Evolutionary conservation across 352 stramenopile species (phyloP), one percentile per base, ranked within the genome.

Genomic region (Phytophthora lateralis): DNA sequence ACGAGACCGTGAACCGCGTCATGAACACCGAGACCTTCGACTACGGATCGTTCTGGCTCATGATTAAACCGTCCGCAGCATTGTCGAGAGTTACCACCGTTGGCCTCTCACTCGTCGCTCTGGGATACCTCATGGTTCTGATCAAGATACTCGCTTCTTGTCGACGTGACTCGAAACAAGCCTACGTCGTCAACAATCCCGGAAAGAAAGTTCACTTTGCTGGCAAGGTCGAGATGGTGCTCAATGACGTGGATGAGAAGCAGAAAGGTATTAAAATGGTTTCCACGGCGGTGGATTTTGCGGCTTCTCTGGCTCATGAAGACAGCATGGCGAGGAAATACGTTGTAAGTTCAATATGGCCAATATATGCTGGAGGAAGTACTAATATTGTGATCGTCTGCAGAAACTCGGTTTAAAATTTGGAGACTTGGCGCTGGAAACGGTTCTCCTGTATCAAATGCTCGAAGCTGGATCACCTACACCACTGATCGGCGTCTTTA

Each of bases 11-110:
- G 20, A 73, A 70, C 17, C 34, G 32, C 10, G 24, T 76, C 27
- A 73, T 73, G 63, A 9, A 52, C 24, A 76, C 63, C 0, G 37
- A 60, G 20, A 37, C 18, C 3, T 60, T 68, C 21, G 63, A 76
- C 9, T 42, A 45, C 14, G 63, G 68, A 0, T 58, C 48, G 0
- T 77, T 77, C n/a, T 77, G 64, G 68, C 32, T 66, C 1, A 21
- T 71, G 2, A 34, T 67, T 7, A 38, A 67, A 7, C 39, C 34
- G 17, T 45, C 44, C 2, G 2, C 29, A 14, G 45, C 48, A 1
- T 15, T 75, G 1, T 21, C 63, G 7, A 30, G 49, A 1, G 38
- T 58, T 6, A 42, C 54, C 1, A 15, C 48, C 0, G n/a, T 60
- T 10, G 43, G 56, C 8, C 34, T 75, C 2, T 55, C 43, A 10